Conservation (phyloP, 108 stramenopile genomes). For the Cyclostephanos invisitatus region DNA sequence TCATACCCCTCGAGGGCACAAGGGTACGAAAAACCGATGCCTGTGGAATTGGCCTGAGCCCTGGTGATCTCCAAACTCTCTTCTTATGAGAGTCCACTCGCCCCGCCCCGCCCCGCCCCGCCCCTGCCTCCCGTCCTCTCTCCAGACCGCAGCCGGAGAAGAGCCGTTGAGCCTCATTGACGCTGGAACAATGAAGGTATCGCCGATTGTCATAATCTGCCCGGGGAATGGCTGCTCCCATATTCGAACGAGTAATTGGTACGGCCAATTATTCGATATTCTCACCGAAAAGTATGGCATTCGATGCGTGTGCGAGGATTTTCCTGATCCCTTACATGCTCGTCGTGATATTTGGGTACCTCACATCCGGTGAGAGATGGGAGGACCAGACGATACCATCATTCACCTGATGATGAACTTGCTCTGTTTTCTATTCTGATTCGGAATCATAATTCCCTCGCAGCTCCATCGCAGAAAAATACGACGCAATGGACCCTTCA, state of each 20-base stretch:
- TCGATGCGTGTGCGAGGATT: conserved; percentile 57
- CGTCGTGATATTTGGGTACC: conserved; percentile 71
- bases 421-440: neutral
- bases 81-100: too few species aligned
- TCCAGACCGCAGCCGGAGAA: too few species aligned
- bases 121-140: too few species aligned
- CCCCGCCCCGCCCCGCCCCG: too few species aligned
- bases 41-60: too few species aligned
- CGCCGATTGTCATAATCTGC: conserved; percentile 61
- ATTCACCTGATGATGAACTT: neutral
- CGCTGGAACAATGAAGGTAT: conserved; percentile 3
- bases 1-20: too few species aligned
- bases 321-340: conserved; percentile 68
- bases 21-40: too few species aligned
- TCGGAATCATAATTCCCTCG: neutral
- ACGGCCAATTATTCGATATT: conserved; percentile 50
- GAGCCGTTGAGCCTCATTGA: too few species aligned
- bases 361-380: conserved; percentile 53
- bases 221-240: conserved; percentile 73
- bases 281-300: conserved; percentile 40
- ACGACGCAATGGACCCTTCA: conserved; percentile 23
- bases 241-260: conserved; percentile 67
- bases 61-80: too few species aligned
- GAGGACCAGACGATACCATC: neutral
- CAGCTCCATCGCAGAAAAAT: conserved; percentile 25